Evolutionary conservation across 352 stramenopile species (phyloP), one percentile per base, ranked within the genome.

Genomic region (Phytophthora sp.): DNA sequence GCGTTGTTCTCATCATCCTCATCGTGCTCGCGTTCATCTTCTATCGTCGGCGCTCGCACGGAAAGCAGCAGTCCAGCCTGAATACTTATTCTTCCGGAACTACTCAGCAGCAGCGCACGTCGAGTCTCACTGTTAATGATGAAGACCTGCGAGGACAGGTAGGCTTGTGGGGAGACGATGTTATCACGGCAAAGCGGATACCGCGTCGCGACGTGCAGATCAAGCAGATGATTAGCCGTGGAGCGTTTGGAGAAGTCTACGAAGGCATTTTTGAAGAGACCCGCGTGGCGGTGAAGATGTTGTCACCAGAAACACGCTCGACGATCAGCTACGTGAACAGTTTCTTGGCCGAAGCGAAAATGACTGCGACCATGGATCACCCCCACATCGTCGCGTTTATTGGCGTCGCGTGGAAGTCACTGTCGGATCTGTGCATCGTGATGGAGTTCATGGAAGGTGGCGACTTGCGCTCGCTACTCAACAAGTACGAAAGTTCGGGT

Each of bases 301-400:
- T 82, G 15, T 44, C 66, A 5, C 59, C 55, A 5, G 46, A 71
- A 11, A 64, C 38, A 9, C 41, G 55, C 8, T 56, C 45, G 13
- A 52, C 58, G 37, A n/a, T 67, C 8, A 65, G 66, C 17, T 49
- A 82, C 7, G 24, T 74, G 7, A 63, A 71, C 31, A 34, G 26
- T 17, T 87, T 87, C 38, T 77, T 87, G 77, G 72, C 76, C 31
- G 77, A 87, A 48, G 82, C 81, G 20, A 76, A 76, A 2, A 26
- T 87, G 34, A 79, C 50, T 9, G 66, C 77, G 2, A 35, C 24
- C 18, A 51, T 87, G 4, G 71, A 84, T 10, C 74, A 87, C 43
- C 69, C 64, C 23, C 77, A 75, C 45, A 82, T 3, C 18, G 74
- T 87, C 8, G 34, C 28, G 1, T 79, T 84, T 21, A 56, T 84